A percentile compares a stretch with the other conserved stretches of the same genome.
phyloP scores from a whole-genome alignment of 306 rosid species.

The Vigna hirtella region DNA sequence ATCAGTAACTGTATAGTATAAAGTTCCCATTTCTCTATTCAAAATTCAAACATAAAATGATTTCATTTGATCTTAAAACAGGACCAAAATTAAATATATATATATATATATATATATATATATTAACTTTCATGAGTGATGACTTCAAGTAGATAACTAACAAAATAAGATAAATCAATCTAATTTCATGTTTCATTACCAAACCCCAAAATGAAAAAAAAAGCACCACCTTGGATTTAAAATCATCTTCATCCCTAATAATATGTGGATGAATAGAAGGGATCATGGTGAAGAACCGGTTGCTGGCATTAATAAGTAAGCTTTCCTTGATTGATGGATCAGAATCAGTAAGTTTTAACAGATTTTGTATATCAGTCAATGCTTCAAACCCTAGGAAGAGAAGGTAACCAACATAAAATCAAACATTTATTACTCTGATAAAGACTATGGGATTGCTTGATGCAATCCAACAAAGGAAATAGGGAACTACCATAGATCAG shows the following conservation, averaged over 20 bases:
- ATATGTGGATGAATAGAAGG: conserved; percentile 94
- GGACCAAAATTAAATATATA: neutral
- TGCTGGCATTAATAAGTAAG: conserved; percentile 96
- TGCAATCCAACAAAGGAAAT: conserved; percentile 32
- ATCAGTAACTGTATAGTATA: conserved; percentile 6
- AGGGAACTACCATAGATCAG: conserved; percentile 16
- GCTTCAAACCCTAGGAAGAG: conserved; percentile 88
- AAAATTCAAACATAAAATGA: conserved; percentile 21
- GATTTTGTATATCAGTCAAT: conserved; percentile 89
- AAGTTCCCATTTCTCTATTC: conserved; percentile 8
- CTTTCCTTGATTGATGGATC: conserved; percentile 74
- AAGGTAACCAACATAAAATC: conserved; percentile 34
- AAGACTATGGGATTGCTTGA: neutral
- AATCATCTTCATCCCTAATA: conserved; percentile 85
- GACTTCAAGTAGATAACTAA: conserved; percentile 21
- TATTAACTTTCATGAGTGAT: conserved; percentile 5
- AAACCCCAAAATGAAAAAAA: conserved; percentile 21
- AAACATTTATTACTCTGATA: conserved; percentile 23
- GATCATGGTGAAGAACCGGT: conserved; percentile 91
- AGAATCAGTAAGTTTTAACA: conserved; percentile 51
- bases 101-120: too few relatives aligned
- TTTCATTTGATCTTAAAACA: conserved; percentile 10
- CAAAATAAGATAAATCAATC: conserved; percentile 18
- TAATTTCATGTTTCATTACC: conserved; percentile 29
- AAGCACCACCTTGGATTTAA: conserved; percentile 82